Evolutionary conservation across 257 asterid species (phyloP), one percentile per base, ranked within the genome.

Genomic region (Penstemon eatonii): DNA sequence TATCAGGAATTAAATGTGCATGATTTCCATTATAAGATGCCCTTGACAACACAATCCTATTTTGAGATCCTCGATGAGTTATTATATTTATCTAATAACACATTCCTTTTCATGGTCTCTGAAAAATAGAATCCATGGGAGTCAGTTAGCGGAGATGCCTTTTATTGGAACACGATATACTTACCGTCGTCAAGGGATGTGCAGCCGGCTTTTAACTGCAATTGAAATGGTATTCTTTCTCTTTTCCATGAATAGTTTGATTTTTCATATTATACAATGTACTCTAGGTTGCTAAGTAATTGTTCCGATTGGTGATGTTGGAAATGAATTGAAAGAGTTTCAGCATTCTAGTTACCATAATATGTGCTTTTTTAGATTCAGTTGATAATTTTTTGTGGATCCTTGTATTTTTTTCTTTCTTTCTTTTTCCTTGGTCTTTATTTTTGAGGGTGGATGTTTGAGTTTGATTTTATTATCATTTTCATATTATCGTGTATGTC

Each of bases 71-170:
- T 40, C 8, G 15, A 36, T 8, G 11, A 3, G 18, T 49, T 49
- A 25, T 49, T 12, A 15, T 49, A 49, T 10, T 25, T 49, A 49
- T 10, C 3, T 8, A 15, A 49, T 49, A 12, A 49, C 54, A 49
- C 2, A 49, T 49, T 50, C 71, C 49, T 65, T 70, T 72, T 61
- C 36, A 25, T 73, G 56, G 59, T 76, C 37, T 66, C 41, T 68
- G 44, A 54, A 41, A 56, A 47, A 68, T 72, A 94, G 99, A 84
- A 77, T 91, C 70, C 96, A 94, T 47, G 99, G 98, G 75, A 76
- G 69, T 74, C 86, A 67, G 70, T 73, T 94, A 68, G 99, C 96
- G 1, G 98, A 94, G 89, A 94, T 94, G 99, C 99, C 99, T 51
- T 94, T 94, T 78, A 86, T 91, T 67, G 98, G 96, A 73, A 91